A percentile compares a stretch with the other conserved stretches of the same genome.
Conservation (phyloP, 2,329 filamentous ascomycete species). For the Davidsoniella virescens region DNA sequence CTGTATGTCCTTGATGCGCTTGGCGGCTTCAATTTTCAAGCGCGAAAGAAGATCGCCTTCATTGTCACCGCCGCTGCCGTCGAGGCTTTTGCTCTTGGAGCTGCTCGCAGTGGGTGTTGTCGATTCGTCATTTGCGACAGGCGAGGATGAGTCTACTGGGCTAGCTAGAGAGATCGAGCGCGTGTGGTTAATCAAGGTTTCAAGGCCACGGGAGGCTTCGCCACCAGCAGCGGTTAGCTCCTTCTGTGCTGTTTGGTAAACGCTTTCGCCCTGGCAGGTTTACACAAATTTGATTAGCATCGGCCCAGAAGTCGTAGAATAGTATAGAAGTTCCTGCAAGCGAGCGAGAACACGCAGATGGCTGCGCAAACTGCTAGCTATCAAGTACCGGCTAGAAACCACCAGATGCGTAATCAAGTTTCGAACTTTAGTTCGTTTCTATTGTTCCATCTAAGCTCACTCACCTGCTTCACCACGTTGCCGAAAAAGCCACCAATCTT, state of each 20-base stretch:
- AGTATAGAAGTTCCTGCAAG: no score
- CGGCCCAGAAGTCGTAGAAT: no score
- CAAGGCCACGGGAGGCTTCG: conserved; percentile 68
- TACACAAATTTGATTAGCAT: no score
- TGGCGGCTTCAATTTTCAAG: conserved; percentile 60
- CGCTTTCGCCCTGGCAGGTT: conserved; percentile 48
- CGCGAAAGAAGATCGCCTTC: conserved; percentile 57
- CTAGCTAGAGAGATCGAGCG: conserved; percentile 52
- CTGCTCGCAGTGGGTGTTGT: conserved; percentile 27
- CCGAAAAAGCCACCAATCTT: conserved; percentile 77
- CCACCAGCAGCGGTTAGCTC: conserved; percentile 65
- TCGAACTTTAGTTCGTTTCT: no score
- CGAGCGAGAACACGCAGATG: no score
- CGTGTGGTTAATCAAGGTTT: conserved; percentile 55
- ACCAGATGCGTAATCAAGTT: not conserved
- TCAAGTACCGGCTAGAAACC: not conserved
- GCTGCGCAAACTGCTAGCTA: not conserved
- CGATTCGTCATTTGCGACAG: conserved; percentile 18
- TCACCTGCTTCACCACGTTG: conserved; percentile 81
- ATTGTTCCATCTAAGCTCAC: conserved; percentile 14
- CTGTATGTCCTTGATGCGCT: conserved; percentile 76
- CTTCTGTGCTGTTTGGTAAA: conserved; percentile 72
- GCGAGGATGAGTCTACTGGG: conserved; percentile 14
- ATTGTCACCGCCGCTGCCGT: conserved; percentile 21
- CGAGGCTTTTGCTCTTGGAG: conserved; percentile 18